Conservation (phyloP, 2,329 filamentous ascomycete genomes). For the Leptographium lundbergii region DNA sequence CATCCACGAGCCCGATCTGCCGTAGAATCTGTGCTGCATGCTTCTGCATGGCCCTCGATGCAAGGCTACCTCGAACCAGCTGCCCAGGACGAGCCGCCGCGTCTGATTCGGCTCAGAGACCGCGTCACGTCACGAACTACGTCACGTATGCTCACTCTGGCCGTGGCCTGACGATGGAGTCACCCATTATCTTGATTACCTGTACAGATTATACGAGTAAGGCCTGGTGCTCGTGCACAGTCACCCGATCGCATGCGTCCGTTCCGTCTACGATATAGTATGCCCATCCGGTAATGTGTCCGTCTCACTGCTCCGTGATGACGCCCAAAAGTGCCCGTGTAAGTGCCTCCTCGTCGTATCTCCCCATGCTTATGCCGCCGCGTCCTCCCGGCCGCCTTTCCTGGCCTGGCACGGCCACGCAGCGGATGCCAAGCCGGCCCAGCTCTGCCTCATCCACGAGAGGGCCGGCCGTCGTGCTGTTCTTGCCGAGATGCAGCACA, state of each 20-base stretch:
- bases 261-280: no score
- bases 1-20: no score
- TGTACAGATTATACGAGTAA: no score
- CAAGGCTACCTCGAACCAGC: no score
- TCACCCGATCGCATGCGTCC: no score
- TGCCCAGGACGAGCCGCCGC: no score
- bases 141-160: not conserved
- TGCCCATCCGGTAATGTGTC: no score
- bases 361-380: not conserved
- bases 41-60: no score
- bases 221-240: no score
- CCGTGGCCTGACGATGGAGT: not conserved
- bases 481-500: constrained; percentile 55
- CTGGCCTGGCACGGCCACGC: constrained; percentile 52
- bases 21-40: no score
- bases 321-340: constrained; percentile 66
- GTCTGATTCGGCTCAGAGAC: no score
- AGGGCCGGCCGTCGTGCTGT: constrained; percentile 26
- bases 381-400: constrained; percentile 41
- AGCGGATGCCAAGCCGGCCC: constrained; percentile 57
- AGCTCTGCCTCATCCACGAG: constrained; percentile 55
- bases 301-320: constrained; percentile 23
- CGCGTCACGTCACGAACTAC: not conserved
- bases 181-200: no score
- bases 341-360: constrained; percentile 65